Evolutionary conservation across 2,329 filamentous ascomycete genomes (phyloP), one percentile per base, ranked within the genome.

Genomic region (Xylariaceae sp.): DNA sequence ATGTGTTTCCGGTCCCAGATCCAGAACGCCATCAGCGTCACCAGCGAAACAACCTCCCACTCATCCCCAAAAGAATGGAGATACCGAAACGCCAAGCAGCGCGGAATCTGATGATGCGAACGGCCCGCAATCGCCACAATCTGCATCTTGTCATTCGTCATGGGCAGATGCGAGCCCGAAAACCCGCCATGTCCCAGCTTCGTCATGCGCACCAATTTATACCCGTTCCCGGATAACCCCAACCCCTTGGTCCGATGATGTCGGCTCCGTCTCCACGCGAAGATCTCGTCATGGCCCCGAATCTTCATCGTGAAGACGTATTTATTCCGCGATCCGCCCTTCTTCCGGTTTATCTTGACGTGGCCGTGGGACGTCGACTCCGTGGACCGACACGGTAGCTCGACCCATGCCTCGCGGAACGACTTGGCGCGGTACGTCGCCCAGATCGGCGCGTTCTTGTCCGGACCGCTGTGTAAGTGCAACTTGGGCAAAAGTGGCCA

Each of bases 221-320:
- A 62, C n/a, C 60, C 58, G 30, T 53, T 58, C 10, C 15, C 55
- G n/a, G 55, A 60, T 10, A 62, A 15, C 37, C 55, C 57, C 15
- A 62, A 6, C 44, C 56, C 48, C 18, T 53, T 60, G 50, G 60
- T 58, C 17, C 18, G 44, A n/a, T 8, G 11, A 8, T 55, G 57
- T 13, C 44, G 57, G 50, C 62, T 64, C 30, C 57, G 57, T 45
- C 62, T 56, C 60, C 60, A 62, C 44, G 52, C 62, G 3, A 64
- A 62, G 1, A 55, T 57, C 57, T 58, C 57, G 45, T 60, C 30
- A 4, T 10, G 45, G 1, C 55, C 55, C 4, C 30, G n/a, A 7
- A 64, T 30, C 7, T 10, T 54, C 60, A 62, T 60, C 9, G 57
- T 56, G 34, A 64, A 64, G 35, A 55, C 57, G 55, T 59, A 62